Base-by-base conservation (phyloP, 2,329 filamentous ascomycete species). In the Diaporthe longicolla region DNA sequence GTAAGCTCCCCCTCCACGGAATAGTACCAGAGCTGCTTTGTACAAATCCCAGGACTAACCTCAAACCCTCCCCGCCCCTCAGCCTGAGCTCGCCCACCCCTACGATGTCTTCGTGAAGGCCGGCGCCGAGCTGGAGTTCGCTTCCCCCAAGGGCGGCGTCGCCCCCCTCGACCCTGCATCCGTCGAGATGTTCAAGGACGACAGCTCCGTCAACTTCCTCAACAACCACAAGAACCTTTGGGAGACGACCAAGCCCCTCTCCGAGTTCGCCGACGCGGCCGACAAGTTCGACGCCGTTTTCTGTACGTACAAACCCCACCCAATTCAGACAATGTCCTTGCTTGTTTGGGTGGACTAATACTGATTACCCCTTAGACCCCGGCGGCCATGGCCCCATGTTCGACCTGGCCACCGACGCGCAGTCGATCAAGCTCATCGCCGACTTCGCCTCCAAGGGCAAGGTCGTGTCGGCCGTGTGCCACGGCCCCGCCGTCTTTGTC, bases 381-480 rank as follows among this genome's bases (percentile, higher is more conserved):
- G 89, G 89, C 76, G 89, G 89, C 69, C 88, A 90, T 83, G 89
- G 88, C 74, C 89, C 92, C 78, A 92, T 94, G 90, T 93, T 88
- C 82, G 92, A 94, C 80, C 89, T 94, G 24, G 87, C 87, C 71
- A 83, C 84, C 73, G 88, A 92, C 79, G 76, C 83, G 26, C 84
- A 85, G n/a, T 91, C 89, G 35, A 88, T 90, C 77, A 83, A 87
- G 75, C 83, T 94, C 48, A 90, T 92, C 78, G 83, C 85, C 75
- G 90, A 93, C 80, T 93, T 94, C 80, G 88, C 87, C 78, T 83
- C 84, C 52, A 85, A 87, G 4, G 89, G 87, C 76, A 93, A 93
- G 85, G 85, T 90, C 71, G 87, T 94, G 19, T 84, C 89, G 0
- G 90, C 92, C 4, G 91, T 94, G 59, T 94, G 92, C 85, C 92